phyloP scores from a whole-genome alignment of 2,329 filamentous ascomycete genomes.

The Trichoderma oligosporum region DNA sequence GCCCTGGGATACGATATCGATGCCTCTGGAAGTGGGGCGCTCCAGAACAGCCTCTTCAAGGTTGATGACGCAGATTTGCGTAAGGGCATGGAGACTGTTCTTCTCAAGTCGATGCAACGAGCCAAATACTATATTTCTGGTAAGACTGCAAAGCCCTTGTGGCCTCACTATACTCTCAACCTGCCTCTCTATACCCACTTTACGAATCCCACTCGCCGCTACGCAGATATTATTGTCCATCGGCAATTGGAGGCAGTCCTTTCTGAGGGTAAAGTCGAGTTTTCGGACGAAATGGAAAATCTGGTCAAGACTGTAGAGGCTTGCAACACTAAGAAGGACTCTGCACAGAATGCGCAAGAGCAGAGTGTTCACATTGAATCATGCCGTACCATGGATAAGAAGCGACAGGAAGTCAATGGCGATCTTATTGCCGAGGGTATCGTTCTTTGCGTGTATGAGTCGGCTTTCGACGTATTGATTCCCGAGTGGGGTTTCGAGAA shows the following conservation, averaged over 20 bases:
- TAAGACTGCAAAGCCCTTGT: constrained; percentile 72
- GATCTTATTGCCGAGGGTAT: constrained; percentile 95
- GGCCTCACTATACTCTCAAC: constrained; percentile 89
- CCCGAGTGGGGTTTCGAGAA: constrained; percentile 99
- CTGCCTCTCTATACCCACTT: constrained; percentile 95
- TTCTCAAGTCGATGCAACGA: constrained; percentile 92
- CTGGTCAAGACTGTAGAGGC: constrained; percentile 89
- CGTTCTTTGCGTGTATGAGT: constrained; percentile 96
- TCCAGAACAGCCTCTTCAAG: constrained; percentile 94
- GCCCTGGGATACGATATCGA: constrained; percentile 89
- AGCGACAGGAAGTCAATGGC: constrained; percentile 77
- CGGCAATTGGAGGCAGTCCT: constrained; percentile 87
- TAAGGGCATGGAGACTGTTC: constrained; percentile 95
- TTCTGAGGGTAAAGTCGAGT: constrained; percentile 77
- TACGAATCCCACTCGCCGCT: constrained; percentile 89
- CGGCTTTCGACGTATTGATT: constrained; percentile 95
- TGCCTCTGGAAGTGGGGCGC: constrained; percentile 77
- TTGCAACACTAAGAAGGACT: constrained; percentile 99
- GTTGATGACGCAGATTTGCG: constrained; percentile 83
- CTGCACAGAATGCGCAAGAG: constrained; percentile 93
- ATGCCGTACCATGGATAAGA: constrained; percentile 92
- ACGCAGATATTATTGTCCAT: constrained; percentile 92
- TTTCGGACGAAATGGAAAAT: constrained; percentile 81
- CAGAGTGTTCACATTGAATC: constrained; percentile 98
- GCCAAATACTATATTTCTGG: constrained; percentile 91